Evolutionary conservation across 768 basidiomycete species (phyloP).

Genomic region (Amanita fuliginea): DNA sequence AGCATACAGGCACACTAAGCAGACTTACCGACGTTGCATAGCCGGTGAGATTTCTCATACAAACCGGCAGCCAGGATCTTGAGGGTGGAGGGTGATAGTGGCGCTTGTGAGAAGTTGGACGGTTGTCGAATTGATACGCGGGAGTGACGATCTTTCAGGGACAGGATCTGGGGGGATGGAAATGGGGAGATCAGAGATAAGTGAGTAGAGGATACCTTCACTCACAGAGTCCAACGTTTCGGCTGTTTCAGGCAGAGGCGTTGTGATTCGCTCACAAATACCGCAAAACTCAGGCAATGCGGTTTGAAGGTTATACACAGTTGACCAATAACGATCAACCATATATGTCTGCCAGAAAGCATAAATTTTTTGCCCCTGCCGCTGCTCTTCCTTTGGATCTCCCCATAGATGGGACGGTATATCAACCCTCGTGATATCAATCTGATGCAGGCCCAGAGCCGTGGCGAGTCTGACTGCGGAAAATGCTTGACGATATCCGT

Average conservation of each 20-base stretch:
- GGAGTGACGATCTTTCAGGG: not conserved
- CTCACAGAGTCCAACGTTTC: constrained; percentile 2
- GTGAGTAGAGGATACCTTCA: not conserved
- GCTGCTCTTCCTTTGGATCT: constrained; percentile 27
- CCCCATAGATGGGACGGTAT: not conserved
- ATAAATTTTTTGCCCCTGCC: constrained; percentile 33
- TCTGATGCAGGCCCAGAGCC: constrained; percentile 47
- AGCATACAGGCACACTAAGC: not conserved
- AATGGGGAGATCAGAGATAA: not conserved
- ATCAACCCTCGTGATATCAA: constrained; percentile 12
- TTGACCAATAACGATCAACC: constrained; percentile 52
- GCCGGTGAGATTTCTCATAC: constrained; percentile 1
- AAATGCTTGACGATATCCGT: constrained; percentile 52
- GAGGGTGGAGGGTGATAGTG: constrained; percentile 5
- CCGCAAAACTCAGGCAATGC: constrained; percentile 40
- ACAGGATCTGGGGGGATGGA: not conserved
- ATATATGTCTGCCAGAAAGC: constrained; percentile 56
- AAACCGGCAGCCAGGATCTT: constrained; percentile 8
- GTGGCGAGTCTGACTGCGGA: constrained; percentile 52
- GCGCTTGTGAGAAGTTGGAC: not conserved
- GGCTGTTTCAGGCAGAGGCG: constrained; percentile 29
- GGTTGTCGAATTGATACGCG: not conserved
- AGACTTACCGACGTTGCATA: constrained; percentile 17
- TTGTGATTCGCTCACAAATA: constrained; percentile 37
- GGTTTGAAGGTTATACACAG: constrained; percentile 40